Evolutionary conservation across 148 eudicot genomes (phyloP).

Genomic region (Rhododendron vialii): DNA sequence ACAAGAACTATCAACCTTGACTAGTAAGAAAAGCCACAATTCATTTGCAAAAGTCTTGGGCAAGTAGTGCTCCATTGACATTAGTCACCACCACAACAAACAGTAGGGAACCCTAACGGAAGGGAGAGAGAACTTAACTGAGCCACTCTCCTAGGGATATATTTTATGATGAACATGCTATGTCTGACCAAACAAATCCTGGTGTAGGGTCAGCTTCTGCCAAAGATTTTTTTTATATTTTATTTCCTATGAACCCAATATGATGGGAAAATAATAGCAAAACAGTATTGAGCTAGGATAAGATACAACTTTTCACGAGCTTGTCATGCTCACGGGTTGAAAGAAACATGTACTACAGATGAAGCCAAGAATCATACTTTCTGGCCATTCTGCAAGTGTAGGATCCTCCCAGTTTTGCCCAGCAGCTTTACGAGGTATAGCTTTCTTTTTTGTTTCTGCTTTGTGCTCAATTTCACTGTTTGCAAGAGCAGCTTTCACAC

Average conservation of each 20-base stretch:
- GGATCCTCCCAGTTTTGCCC: conserved; percentile 98
- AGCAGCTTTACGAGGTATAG: conserved; percentile 90
- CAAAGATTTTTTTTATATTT: background rate
- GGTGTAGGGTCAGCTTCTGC: background rate
- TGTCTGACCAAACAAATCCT: background rate
- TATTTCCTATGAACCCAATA: background rate
- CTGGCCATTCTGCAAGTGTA: conserved; percentile 97
- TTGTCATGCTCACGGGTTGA: background rate
- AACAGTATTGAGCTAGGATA: too few relatives aligned
- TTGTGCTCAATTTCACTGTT: conserved; percentile 89
- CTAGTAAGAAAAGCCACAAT: background rate
- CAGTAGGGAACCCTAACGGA: background rate
- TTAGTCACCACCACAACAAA: background rate
- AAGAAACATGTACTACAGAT: background rate
- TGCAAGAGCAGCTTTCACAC: conserved; percentile 96
- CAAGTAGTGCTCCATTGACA: background rate
- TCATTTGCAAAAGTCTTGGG: background rate
- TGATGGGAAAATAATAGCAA: background rate
- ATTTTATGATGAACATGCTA: background rate
- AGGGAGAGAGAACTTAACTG: background rate
- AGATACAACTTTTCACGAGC: background rate
- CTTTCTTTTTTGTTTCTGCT: conserved; percentile 88
- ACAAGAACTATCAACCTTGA: background rate
- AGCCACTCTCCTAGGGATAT: background rate
- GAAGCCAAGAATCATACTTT: conserved; percentile 43